Percentiles rank a stretch among this genome's conserved stretches.
phyloP scores from a whole-genome alignment of 1,284 basidiomycete species.

The Macrocystidia cucumis region DNA sequence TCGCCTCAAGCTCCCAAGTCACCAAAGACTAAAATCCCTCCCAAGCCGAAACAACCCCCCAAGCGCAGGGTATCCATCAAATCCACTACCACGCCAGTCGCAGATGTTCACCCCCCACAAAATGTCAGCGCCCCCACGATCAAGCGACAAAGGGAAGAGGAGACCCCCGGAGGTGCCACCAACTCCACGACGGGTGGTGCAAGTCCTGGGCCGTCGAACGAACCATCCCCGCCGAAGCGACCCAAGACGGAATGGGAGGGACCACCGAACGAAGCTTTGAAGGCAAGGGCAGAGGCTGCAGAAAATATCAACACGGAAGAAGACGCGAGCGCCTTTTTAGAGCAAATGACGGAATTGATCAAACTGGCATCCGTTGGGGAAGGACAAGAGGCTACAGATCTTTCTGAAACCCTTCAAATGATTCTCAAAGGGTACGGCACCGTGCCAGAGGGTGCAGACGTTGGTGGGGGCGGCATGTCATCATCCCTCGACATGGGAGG shows the following conservation, averaged over 20 bases:
- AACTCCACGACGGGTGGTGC: conserved; percentile 16
- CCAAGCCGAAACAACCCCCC: conserved; percentile 28
- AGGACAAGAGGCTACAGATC: conserved; percentile 38
- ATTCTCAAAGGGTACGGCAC: conserved; percentile 48
- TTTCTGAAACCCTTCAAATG: conserved; percentile 53
- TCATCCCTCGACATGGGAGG: conserved; percentile 11
- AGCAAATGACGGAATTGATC: conserved; percentile 54
- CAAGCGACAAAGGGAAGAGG: conserved; percentile 61
- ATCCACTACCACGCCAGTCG: not conserved
- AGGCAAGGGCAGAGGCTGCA: conserved; percentile 45
- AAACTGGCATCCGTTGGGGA: conserved; percentile 39
- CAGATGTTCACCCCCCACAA: not conserved
- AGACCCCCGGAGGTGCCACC: conserved; percentile 19
- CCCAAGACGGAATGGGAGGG: conserved; percentile 64
- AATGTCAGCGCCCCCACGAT: conserved; percentile 21
- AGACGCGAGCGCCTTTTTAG: conserved; percentile 53
- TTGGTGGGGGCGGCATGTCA: conserved; percentile 23
- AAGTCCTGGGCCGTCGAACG: conserved; percentile 28
- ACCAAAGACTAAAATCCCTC: conserved; percentile 37
- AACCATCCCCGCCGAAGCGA: conserved; percentile 64
- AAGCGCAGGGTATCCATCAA: no score
- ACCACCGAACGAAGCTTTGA: conserved; percentile 40
- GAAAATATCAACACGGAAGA: conserved; percentile 60
- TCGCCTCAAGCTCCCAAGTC: conserved; percentile 47
- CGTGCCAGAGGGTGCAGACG: conserved; percentile 28